A percentile compares a stretch with the other conserved stretches of the same genome.
phyloP scores from a whole-genome alignment of 495 filamentous ascomycete genomes.

The Amphirosellinia nigrospora region DNA sequence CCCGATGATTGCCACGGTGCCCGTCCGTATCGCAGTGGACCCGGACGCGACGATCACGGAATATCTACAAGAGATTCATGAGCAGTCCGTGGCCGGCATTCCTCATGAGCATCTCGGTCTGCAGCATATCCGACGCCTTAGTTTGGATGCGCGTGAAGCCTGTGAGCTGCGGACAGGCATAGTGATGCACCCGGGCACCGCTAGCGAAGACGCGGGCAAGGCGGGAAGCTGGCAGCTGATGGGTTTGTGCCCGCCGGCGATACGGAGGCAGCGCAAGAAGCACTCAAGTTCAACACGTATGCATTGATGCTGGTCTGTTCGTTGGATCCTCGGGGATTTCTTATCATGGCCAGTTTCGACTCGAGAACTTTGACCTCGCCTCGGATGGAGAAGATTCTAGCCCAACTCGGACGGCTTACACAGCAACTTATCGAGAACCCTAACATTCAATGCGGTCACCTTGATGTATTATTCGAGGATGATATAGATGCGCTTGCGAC shows the following conservation, averaged over 20 bases:
- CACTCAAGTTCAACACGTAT: slow-evolving; percentile 72
- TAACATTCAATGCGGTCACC: slow-evolving; percentile 32
- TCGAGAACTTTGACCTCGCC: slow-evolving; percentile 45
- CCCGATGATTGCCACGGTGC: slow-evolving; percentile 70
- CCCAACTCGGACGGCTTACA: slow-evolving; percentile 38
- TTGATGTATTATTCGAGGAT: slow-evolving; percentile 37
- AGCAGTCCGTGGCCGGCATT: slow-evolving; percentile 57
- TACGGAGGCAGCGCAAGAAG: slow-evolving; percentile 63
- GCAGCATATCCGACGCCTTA: slow-evolving; percentile 69
- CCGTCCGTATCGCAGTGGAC: slow-evolving; percentile 58
- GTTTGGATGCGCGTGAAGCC: slow-evolving; percentile 65
- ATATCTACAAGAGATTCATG: slow-evolving; percentile 60
- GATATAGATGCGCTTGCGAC: slow-evolving; percentile 28
- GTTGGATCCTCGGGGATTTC: slow-evolving; percentile 60
- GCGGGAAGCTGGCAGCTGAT: slow-evolving; percentile 50
- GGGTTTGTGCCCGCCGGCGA: slow-evolving; percentile 57
- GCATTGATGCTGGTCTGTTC: slow-evolving; percentile 68
- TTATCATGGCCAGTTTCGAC: slow-evolving; percentile 69
- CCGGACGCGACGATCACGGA: slow-evolving; percentile 36
- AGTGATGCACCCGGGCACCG: slow-evolving; percentile 51
- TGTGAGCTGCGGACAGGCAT: slow-evolving; percentile 62
- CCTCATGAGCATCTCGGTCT: slow-evolving; percentile 72
- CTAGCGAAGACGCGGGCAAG: slow-evolving; percentile 32
- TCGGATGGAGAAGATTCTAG: slow-evolving; percentile 42
- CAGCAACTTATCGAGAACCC: slow-evolving; percentile 41